These are phyloP conservation scores for Sporothrix luriei DNA, from an alignment of 2,329 filamentous ascomycete genomes.

Conservation along the genomic window DNA sequence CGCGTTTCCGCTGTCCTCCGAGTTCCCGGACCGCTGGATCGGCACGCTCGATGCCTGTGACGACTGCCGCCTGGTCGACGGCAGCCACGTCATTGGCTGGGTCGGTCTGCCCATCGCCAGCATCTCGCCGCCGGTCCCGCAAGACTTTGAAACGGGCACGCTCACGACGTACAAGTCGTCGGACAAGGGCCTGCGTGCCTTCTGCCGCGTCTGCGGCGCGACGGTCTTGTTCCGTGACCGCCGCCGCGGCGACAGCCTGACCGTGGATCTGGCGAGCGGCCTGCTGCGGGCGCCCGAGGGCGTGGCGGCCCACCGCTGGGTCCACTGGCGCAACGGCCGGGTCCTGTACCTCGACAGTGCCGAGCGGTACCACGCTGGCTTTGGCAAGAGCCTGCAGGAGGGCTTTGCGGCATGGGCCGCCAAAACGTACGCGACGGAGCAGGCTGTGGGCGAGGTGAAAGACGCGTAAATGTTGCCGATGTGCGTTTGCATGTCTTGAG, in stretches of 20 bases:
- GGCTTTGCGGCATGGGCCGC: not conserved
- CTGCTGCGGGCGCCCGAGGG: constrained; percentile 9
- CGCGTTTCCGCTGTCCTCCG: not conserved
- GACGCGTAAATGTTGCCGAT: too few relatives aligned
- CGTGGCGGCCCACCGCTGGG: not conserved
- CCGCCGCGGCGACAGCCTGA: not conserved
- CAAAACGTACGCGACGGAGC: not conserved
- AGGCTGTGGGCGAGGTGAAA: too few relatives aligned
- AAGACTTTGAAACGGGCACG: not conserved
- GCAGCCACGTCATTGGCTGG: constrained; percentile 7
- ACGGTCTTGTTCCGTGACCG: not conserved
- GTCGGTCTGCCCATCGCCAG: not conserved
- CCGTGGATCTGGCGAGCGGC: not conserved
- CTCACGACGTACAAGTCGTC: constrained; percentile 5
- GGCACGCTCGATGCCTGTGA: constrained; percentile 7
- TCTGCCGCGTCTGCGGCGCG: constrained; percentile 11
- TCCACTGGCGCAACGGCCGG: constrained; percentile 10
- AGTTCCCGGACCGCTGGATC: constrained; percentile 10
- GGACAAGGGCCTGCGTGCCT: not conserved
- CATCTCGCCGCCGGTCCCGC: not conserved
- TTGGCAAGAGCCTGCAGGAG: not conserved
- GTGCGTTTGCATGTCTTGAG: too few relatives aligned
- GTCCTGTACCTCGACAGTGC: not conserved
- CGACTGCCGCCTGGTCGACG: constrained; percentile 7
- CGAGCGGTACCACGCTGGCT: constrained; percentile 1